Conservation (phyloP, 1,284 basidiomycete species). For the Ceratobasidium sp. region DNA sequence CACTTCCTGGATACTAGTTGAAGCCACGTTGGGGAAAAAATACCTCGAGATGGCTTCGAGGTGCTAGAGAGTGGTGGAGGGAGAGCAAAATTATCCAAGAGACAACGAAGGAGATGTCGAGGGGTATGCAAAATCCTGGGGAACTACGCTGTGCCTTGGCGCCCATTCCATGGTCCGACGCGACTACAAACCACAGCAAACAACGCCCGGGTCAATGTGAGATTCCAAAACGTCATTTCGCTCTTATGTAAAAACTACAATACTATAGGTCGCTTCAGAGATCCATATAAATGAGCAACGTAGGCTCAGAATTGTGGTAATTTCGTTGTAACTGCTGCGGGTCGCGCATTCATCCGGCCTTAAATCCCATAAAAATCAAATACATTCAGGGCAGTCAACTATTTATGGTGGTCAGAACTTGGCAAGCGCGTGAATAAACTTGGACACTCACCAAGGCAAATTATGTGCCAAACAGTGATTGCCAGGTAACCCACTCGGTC, state of each 20-base stretch:
- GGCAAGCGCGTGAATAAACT: neutral
- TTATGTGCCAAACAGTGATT: conserved; percentile 14
- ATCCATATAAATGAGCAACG: too few species aligned
- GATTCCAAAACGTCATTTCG: neutral
- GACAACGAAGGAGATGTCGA: conserved; percentile 20
- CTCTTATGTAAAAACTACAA: neutral
- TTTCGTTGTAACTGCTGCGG: too few species aligned
- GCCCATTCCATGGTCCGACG: conserved; percentile 42
- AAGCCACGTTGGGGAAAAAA: conserved; percentile 42
- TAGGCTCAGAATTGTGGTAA: too few species aligned
- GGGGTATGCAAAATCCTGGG: neutral
- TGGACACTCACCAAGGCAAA: neutral
- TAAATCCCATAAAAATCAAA: neutral
- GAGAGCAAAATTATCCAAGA: neutral
- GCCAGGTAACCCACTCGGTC: conserved; percentile 81
- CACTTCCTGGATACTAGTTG: conserved; percentile 42
- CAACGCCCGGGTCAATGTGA: conserved; percentile 1
- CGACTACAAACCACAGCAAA: conserved; percentile 30
- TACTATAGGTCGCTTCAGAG: too few species aligned
- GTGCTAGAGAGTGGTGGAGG: neutral
- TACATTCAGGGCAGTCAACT: neutral
- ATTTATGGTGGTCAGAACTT: neutral
- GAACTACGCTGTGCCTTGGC: neutral
- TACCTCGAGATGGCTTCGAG: conserved; percentile 19
- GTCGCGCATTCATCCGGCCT: too few species aligned